Conservation (phyloP, 371 early-diverging fungal genomes). For the Mucor circinelloides region DNA sequence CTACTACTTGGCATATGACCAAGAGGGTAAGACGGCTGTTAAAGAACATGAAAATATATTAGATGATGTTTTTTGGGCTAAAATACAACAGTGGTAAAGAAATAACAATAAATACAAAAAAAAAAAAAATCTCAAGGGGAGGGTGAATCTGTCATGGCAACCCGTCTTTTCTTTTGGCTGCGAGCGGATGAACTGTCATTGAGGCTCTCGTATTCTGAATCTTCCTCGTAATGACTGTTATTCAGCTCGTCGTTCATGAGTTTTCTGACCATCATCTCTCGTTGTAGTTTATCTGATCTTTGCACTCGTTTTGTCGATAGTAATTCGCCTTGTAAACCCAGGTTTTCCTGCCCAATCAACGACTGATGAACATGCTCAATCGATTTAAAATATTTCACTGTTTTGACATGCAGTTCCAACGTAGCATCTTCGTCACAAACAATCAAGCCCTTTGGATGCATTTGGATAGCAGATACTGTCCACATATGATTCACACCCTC, state of each 20-base stretch:
- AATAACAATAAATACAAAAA: neutral
- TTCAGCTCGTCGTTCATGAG: constrained; percentile 13
- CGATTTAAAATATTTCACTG: constrained; percentile 45
- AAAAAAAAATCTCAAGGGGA: constrained; percentile 13
- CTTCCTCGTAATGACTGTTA: constrained; percentile 16
- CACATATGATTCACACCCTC: constrained; percentile 91
- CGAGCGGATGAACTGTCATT: neutral
- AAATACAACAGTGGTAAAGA: constrained; percentile 32
- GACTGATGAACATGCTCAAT: constrained; percentile 79
- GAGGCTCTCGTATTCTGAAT: neutral
- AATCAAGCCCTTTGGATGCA: constrained; percentile 86
- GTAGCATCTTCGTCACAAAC: constrained; percentile 93
- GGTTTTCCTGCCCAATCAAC: constrained; percentile 77
- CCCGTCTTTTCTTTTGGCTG: constrained; percentile 22
- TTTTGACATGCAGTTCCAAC: constrained; percentile 81
- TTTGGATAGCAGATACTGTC: constrained; percentile 90
- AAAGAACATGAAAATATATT: constrained; percentile 33
- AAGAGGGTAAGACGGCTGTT: constrained; percentile 12
- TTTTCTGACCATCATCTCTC: constrained; percentile 26
- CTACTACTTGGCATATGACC: constrained; percentile 42
- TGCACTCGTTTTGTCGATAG: constrained; percentile 22
- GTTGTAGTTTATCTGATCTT: constrained; percentile 13
- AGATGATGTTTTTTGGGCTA: constrained; percentile 43
- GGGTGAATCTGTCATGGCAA: constrained; percentile 6
- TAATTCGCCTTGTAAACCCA: constrained; percentile 72